phyloP scores from a whole-genome alignment of 805 yeast species.

The Kluyveromyces wickerhamii region DNA sequence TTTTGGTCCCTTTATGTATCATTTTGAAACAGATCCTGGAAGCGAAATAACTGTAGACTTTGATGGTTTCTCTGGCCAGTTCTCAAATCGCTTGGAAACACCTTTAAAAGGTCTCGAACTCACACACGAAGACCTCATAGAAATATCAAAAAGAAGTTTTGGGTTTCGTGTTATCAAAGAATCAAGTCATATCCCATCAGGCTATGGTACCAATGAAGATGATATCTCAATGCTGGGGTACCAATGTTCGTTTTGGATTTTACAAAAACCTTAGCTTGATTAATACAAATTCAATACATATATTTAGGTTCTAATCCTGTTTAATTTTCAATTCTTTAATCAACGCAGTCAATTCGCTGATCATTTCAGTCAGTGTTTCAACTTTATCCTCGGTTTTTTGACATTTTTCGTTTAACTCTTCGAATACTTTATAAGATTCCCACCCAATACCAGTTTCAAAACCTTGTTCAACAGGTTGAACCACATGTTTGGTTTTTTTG shows the following conservation, averaged over 20 bases:
- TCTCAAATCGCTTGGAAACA: constrained; percentile 13
- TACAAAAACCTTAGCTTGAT: constrained; percentile 25
- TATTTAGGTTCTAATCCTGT: constrained; percentile 5
- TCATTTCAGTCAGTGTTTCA: constrained; percentile 12
- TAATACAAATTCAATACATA: too few relatives aligned
- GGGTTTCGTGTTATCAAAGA: constrained; percentile 44
- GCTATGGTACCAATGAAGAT: constrained; percentile 43
- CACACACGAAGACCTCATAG: constrained; percentile 43
- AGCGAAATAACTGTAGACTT: constrained; percentile 20
- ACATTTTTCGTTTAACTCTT: constrained; percentile 36
- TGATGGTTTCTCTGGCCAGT: constrained; percentile 15
- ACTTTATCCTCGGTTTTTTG: constrained; percentile 12
- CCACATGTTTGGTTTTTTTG: constrained; percentile 38
- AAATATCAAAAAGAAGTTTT: constrained; percentile 32
- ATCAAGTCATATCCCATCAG: constrained; percentile 36
- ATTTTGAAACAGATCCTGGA: constrained; percentile 45
- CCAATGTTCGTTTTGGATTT: constrained; percentile 60
- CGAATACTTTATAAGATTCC: constrained; percentile 52
- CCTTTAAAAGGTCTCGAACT: constrained; percentile 44
- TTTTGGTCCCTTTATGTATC: constrained; percentile 61
- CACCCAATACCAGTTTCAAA: constrained; percentile 49
- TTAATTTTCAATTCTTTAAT: constrained; percentile 15
- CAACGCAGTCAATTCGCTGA: constrained; percentile 12
- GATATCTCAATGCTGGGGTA: constrained; percentile 45
- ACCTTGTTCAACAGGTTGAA: constrained; percentile 56